Base-by-base conservation (phyloP, 371 early-diverging fungal species). In the Mucor racemosus region DNA sequence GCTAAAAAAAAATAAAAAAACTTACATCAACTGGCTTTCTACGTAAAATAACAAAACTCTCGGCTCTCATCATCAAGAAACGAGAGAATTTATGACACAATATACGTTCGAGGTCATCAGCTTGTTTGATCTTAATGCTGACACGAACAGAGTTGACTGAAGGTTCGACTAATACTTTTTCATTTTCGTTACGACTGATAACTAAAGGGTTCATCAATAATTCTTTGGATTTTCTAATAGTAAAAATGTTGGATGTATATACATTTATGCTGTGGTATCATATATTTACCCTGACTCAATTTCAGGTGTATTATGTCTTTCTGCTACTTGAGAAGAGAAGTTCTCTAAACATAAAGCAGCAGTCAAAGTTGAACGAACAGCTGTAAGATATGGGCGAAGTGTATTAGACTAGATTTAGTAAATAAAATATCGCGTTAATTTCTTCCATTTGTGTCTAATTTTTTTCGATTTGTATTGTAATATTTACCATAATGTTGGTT, bases 251-350 rank as follows among this genome's bases (percentile, higher is more conserved):
- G 35, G 56, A 33, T 33, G 11, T 44, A 53, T 17, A 58, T 38
- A 10, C 31, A 14, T 6, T 3, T 35, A 15, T 55, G 15, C 3
- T n/a, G 9, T 7, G 4, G 4, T 17, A 11, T 35, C 1, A n/a
- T 19, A 35, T 17, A 38, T 66, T 68, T 86, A 94, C 95, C 90
- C 84, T 15, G 95, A 95, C 76, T 99, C 99, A 31, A 99, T 89
- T 82, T 99, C 99, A 58, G 99, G 98, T 77, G 95, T 94, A 76
- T 97, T 97, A 87, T 99, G 99, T 73, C 97, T 87, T 78, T 99
- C 99, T 15, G 95, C 98, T 7, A 96, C 92, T 77, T 97, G 97
- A 44, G 97, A 97, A 31, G 95, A 87, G 82, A 99, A 99, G 88
- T 97, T 97, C 74, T 96, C 96, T 38, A 99, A 79, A 69, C 98